A percentile compares a stretch with the other conserved stretches of the same genome.
These are phyloP conservation scores for Grosmannia huntii DNA, from an alignment of 2,329 filamentous ascomycete species.

Conservation along the genomic window DNA sequence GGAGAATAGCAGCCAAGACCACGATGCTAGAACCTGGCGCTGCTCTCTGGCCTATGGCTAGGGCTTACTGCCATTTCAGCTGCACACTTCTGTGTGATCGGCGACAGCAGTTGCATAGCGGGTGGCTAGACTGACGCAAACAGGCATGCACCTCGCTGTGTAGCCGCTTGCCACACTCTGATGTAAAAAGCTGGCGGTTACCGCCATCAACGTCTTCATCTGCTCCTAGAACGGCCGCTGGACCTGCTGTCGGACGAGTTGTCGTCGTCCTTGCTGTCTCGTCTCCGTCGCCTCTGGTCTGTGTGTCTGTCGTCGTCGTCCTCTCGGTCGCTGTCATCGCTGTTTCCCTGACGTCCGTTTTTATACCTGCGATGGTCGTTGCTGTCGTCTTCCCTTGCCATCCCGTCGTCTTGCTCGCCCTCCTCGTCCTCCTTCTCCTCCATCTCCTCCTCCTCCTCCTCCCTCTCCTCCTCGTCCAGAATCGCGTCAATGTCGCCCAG, in stretches of 20 bases:
- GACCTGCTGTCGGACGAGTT: not conserved
- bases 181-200: no score
- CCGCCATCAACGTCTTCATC: not conserved
- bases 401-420: not conserved
- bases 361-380: not conserved
- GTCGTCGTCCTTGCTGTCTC: not conserved
- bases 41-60: no score
- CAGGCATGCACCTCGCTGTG: no score
- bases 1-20: not conserved
- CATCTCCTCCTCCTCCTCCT: slow-evolving; percentile 10
- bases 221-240: not conserved
- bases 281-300: not conserved
- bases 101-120: no score
- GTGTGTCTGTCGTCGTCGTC: not conserved
- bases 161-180: no score
- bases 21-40: no score
- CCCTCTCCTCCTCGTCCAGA: slow-evolving; percentile 46
- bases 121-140: no score
- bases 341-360: not conserved
- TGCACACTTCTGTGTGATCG: no score
- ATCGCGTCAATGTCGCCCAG: slow-evolving; percentile 67
- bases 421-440: not conserved
- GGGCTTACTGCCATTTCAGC: no score
- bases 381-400: not conserved
- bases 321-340: not conserved